Percentiles rank a stretch among this genome's conserved stretches.
Conservation (phyloP, 768 basidiomycete species). For the Suillus occidentalis region DNA sequence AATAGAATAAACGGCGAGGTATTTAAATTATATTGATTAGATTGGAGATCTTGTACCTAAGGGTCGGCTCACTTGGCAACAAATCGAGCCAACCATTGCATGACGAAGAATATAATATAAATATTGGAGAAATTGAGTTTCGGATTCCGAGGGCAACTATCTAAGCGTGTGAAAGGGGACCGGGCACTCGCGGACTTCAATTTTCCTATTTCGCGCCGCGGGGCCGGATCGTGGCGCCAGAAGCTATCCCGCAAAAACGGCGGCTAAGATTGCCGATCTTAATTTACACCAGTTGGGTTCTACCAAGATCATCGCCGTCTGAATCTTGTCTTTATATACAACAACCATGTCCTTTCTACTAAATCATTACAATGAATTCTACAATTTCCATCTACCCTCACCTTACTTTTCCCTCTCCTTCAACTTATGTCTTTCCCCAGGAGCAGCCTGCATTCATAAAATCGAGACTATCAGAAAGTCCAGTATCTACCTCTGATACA, state of each 20-base stretch:
- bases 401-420: background rate
- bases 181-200: background rate
- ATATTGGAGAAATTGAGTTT: no score
- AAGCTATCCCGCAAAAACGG: no score
- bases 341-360: no score
- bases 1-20: background rate
- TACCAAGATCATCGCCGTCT: no score
- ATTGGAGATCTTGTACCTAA: no score
- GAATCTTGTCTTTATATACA: no score
- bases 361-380: background rate
- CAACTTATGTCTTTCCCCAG: constrained; percentile 12
- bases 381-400: background rate
- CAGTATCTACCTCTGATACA: background rate
- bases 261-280: background rate
- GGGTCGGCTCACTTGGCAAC: no score
- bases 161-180: background rate
- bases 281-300: background rate
- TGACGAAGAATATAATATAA: no score
- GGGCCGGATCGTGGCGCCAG: constrained; percentile 6
- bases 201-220: background rate
- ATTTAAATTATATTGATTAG: background rate
- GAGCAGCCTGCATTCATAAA: constrained; percentile 11
- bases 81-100: no score
- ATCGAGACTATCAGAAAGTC: constrained; percentile 8
- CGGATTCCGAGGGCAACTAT: background rate